Evolutionary conservation across 2,329 filamentous ascomycete species (phyloP).

Genomic region (Aspergillus viridinutans): DNA sequence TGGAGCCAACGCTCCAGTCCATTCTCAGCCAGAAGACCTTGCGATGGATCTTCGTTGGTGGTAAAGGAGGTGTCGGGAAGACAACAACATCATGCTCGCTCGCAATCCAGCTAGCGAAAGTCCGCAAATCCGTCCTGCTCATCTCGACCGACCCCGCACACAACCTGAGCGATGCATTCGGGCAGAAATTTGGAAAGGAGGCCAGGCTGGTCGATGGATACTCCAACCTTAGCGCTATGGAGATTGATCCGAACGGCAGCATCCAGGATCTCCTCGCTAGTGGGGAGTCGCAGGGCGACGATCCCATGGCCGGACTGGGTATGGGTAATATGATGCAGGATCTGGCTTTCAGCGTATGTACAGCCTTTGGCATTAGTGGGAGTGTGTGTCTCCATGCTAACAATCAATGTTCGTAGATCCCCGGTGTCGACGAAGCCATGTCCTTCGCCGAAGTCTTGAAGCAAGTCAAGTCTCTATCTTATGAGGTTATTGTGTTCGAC

Average conservation of each 20-base stretch:
- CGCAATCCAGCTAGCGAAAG: conserved; percentile 93
- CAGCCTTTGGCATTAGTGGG: not conserved
- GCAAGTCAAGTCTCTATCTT: conserved; percentile 97
- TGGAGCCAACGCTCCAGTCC: conserved; percentile 90
- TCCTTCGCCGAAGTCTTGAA: conserved; percentile 98
- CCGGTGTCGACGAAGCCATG: conserved; percentile 98
- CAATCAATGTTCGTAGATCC: conserved; percentile 59
- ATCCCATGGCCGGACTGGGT: conserved; percentile 65
- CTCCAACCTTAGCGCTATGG: conserved; percentile 93
- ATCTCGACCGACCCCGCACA: conserved; percentile 98
- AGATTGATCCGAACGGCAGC: conserved; percentile 96
- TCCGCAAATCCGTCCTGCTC: conserved; percentile 90
- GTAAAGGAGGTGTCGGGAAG: conserved; percentile 97
- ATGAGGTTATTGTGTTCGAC: conserved; percentile 99
- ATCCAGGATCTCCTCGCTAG: conserved; percentile 92
- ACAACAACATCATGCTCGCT: conserved; percentile 99
- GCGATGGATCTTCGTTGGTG: conserved; percentile 98
- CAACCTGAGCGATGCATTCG: conserved; percentile 96
- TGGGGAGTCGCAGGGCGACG: conserved; percentile 57
- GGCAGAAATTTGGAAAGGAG: conserved; percentile 99
- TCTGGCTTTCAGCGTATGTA: conserved; percentile 77
- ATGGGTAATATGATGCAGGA: conserved; percentile 99
- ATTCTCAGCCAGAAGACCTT: conserved; percentile 93
- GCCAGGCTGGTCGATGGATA: conserved; percentile 89
- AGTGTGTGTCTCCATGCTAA: not conserved